Evolutionary conservation across 768 basidiomycete genomes (phyloP).

Genomic region (Pleurotus djamor): DNA sequence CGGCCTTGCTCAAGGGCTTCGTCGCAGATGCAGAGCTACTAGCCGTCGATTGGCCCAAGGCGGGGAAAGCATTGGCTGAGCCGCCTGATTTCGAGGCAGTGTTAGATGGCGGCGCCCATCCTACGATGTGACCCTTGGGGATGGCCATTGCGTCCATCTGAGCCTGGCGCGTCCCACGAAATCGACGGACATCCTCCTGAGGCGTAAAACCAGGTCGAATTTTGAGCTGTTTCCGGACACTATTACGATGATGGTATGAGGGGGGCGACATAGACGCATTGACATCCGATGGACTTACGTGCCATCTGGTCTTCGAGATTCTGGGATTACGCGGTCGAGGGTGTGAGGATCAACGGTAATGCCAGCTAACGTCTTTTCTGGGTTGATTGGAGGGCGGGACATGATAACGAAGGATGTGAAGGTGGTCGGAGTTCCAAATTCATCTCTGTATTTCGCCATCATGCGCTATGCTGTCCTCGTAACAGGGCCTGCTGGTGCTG

Average conservation of each 20-base stretch:
- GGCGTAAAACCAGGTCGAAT: slow-evolving; percentile 93
- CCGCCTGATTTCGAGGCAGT: slow-evolving; percentile 17
- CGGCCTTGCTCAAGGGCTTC: slow-evolving; percentile 73
- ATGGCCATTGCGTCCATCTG: slow-evolving; percentile 63
- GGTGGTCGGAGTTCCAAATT: slow-evolving; percentile 29
- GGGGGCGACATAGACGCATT: slow-evolving; percentile 3
- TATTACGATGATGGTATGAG: slow-evolving; percentile 24
- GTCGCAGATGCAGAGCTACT: slow-evolving; percentile 13
- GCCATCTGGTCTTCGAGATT: slow-evolving; percentile 81
- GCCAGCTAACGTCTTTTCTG: slow-evolving; percentile 69
- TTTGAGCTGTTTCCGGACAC: slow-evolving; percentile 84
- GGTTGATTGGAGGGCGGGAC: slow-evolving; percentile 76
- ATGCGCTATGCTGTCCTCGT: slow-evolving; percentile 92
- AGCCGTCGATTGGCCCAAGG: slow-evolving; percentile 10
- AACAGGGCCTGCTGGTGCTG: slow-evolving; percentile 97
- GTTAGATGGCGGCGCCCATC: slow-evolving; percentile 66
- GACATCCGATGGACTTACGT: slow-evolving; percentile 50
- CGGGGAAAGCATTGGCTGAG: slow-evolving; percentile 5
- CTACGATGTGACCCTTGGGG: slow-evolving; percentile 80
- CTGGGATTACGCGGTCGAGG: slow-evolving; percentile 85
- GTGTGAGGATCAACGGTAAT: slow-evolving; percentile 86
- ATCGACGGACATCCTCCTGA: slow-evolving; percentile 89
- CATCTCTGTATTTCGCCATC: slow-evolving; percentile 9
- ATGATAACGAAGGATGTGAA: slow-evolving; percentile 31
- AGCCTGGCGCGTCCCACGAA: slow-evolving; percentile 75